These are phyloP conservation scores for Aspergillus neoniger DNA, from an alignment of 2,329 filamentous ascomycete species.

Conservation along the genomic window DNA sequence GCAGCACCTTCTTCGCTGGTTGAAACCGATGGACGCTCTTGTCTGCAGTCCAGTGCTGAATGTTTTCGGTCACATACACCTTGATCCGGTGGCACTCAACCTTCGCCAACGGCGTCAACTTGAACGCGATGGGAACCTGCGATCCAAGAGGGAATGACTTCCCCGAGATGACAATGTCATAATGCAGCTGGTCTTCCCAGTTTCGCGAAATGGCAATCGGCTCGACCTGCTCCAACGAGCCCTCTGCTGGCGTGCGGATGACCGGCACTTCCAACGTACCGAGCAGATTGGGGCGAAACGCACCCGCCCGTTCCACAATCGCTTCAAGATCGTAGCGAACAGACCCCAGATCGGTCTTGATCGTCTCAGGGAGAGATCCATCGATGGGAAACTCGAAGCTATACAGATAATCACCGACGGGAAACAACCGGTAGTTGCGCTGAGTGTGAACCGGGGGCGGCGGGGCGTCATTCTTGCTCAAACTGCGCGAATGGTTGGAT, in stretches of 20 bases:
- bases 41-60: slow-evolving; percentile 87
- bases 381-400: slow-evolving; percentile 83
- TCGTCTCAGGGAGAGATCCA: slow-evolving; percentile 76
- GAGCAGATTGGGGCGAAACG: slow-evolving; percentile 84
- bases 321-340: slow-evolving; percentile 89
- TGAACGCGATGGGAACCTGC: slow-evolving; percentile 90
- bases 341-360: slow-evolving; percentile 79
- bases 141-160: slow-evolving; percentile 90
- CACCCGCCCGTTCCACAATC: slow-evolving; percentile 79
- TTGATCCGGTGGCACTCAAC: slow-evolving; percentile 92
- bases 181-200: slow-evolving; percentile 94
- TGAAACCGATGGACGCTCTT: slow-evolving; percentile 83
- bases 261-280: slow-evolving; percentile 80
- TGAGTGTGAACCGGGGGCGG: slow-evolving; percentile 62
- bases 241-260: slow-evolving; percentile 81
- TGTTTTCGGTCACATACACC: slow-evolving; percentile 84
- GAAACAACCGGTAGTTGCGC: slow-evolving; percentile 84
- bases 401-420: slow-evolving; percentile 71
- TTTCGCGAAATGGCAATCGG: slow-evolving; percentile 90
- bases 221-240: slow-evolving; percentile 86
- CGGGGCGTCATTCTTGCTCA: slow-evolving; percentile 73
- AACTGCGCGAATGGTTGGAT: slow-evolving; percentile 80
- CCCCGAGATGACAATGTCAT: slow-evolving; percentile 93
- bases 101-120: slow-evolving; percentile 87
- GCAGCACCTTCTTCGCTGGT: slow-evolving; percentile 76